Percentiles rank a stretch among this genome's conserved stretches.
Conservation (phyloP, 805 yeast species). For the Starmera dryadoides region DNA sequence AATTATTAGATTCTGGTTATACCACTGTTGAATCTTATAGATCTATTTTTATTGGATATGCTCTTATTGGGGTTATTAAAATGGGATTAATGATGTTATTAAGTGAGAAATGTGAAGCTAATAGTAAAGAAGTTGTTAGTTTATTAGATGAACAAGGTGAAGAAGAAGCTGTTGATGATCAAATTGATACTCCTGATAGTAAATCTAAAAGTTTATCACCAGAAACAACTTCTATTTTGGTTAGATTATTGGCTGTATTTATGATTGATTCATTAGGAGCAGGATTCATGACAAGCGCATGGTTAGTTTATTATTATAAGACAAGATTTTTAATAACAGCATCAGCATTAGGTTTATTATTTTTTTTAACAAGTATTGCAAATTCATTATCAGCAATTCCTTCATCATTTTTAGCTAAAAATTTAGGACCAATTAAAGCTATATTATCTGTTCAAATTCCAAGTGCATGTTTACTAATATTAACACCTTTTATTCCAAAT, state of each 20-base stretch:
- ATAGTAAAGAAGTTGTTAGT: constrained; percentile 20
- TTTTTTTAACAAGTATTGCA: constrained; percentile 54
- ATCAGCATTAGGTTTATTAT: constrained; percentile 55
- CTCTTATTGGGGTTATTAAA: constrained; percentile 46
- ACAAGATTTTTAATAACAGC: constrained; percentile 47
- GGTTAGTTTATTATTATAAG: constrained; percentile 80
- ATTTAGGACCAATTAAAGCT: constrained; percentile 73
- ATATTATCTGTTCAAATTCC: constrained; percentile 73
- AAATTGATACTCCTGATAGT: constrained; percentile 1
- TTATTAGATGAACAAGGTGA: constrained; percentile 7
- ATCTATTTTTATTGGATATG: constrained; percentile 47
- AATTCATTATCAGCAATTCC: constrained; percentile 70
- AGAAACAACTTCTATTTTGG: constrained; percentile 34
- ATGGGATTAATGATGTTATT: constrained; percentile 42
- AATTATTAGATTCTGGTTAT: constrained; percentile 27
- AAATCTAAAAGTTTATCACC: constrained; percentile 23
- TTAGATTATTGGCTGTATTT: constrained; percentile 50
- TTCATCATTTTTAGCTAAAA: constrained; percentile 61
- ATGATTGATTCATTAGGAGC: constrained; percentile 84
- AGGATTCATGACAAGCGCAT: constrained; percentile 84
- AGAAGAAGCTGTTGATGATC: constrained; percentile 1
- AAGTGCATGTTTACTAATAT: constrained; percentile 55
- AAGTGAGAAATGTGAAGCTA: constrained; percentile 45
- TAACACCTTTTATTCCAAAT: constrained; percentile 38
- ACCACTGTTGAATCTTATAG: constrained; percentile 42